Evolutionary conservation across 1,284 basidiomycete genomes (phyloP).

Genomic region (Agaricales sp.): DNA sequence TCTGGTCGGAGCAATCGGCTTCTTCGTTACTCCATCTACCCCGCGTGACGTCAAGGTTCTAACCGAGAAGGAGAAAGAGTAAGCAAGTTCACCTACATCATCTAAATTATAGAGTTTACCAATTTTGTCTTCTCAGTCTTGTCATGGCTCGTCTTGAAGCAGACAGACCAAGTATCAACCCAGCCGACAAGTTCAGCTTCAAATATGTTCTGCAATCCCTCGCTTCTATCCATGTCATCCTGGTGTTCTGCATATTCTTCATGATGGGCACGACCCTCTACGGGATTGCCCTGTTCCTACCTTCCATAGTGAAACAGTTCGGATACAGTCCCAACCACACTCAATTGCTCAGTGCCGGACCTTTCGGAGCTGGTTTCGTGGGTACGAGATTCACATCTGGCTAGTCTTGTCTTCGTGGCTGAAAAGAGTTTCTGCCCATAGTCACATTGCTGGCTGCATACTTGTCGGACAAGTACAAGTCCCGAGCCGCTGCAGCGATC

Average conservation of each 20-base stretch:
- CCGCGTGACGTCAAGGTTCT: conserved; percentile 32
- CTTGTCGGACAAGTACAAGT: conserved; percentile 22
- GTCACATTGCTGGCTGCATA: conserved; percentile 21
- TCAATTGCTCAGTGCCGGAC: conserved; percentile 24
- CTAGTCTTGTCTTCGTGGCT: no score
- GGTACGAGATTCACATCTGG: conserved; percentile 13
- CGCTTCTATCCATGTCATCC: conserved; percentile 22
- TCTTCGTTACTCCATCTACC: conserved; percentile 40
- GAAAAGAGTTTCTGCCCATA: conserved; percentile 6
- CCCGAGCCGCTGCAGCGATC: conserved; percentile 20
- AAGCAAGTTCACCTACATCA: conserved; percentile 20
- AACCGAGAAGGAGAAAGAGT: conserved; percentile 28
- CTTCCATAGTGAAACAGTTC: conserved; percentile 33
- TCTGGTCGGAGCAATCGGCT: conserved; percentile 33
- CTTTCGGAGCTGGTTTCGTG: conserved; percentile 22
- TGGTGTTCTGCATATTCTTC: conserved; percentile 29
- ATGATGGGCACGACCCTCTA: conserved; percentile 34
- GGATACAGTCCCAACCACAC: conserved; percentile 23
- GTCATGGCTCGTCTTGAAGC: conserved; percentile 19
- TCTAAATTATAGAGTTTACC: conserved; percentile 13
- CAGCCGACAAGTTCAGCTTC: conserved; percentile 21
- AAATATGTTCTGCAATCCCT: conserved; percentile 19
- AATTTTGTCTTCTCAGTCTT: conserved; percentile 8
- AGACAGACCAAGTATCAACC: conserved; percentile 19
- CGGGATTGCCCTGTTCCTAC: conserved; percentile 30